phyloP scores from a whole-genome alignment of 1,139 yeast genomes.

The Geotrichum candidum region DNA sequence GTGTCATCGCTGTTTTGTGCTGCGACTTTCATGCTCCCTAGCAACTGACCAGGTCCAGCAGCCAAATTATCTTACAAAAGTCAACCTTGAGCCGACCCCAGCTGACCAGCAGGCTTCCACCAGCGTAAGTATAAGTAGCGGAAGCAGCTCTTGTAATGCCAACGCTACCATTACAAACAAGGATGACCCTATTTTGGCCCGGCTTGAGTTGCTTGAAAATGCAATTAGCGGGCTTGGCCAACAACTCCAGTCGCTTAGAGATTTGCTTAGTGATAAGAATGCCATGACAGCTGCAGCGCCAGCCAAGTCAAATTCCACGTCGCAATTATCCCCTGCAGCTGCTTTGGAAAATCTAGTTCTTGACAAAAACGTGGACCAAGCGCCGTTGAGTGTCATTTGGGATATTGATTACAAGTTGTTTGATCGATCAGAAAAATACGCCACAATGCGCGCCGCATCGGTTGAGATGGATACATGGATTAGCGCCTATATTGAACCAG shows the following conservation, averaged over 20 bases:
- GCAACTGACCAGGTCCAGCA: slow-evolving; percentile 32
- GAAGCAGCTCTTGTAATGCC: not conserved
- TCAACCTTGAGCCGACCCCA: not conserved
- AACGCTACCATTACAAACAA: not conserved
- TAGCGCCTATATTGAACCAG: slow-evolving; percentile 21
- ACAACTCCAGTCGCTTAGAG: not conserved
- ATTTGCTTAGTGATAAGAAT: not conserved
- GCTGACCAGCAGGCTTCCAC: not conserved
- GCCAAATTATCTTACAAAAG: slow-evolving; percentile 7
- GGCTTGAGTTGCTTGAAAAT: not conserved
- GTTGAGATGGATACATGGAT: slow-evolving; percentile 43
- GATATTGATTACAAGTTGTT: slow-evolving; percentile 41
- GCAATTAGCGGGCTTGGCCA: not conserved
- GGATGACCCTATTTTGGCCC: not conserved
- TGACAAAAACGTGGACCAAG: slow-evolving; percentile 21
- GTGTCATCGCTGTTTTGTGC: slow-evolving; percentile 46
- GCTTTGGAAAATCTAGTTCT: not conserved
- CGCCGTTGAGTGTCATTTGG: slow-evolving; percentile 41
- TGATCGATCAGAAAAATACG: slow-evolving; percentile 30
- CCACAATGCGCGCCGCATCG: slow-evolving; percentile 31
- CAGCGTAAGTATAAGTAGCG: not conserved
- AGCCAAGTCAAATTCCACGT: not conserved
- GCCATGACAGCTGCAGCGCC: not conserved
- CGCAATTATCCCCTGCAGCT: not conserved
- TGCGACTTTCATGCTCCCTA: slow-evolving; percentile 44